phyloP scores from a whole-genome alignment of 768 basidiomycete species.

The Podaxis rugospora region DNA sequence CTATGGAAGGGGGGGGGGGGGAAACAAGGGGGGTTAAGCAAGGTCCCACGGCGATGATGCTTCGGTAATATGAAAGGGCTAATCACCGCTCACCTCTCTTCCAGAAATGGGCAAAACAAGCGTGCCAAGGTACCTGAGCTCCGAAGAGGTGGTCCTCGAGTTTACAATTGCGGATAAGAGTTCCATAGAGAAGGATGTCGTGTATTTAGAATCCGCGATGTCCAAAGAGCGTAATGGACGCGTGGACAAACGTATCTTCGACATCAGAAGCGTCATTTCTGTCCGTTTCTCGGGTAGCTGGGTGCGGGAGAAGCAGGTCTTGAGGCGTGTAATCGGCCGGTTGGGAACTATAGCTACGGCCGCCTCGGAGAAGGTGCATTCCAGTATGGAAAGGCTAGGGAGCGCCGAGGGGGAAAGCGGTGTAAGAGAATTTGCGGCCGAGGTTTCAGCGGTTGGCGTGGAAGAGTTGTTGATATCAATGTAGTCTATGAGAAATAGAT shows the following conservation, averaged over 20 bases:
- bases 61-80: not conserved
- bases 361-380: slow-evolving; percentile 68
- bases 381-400: slow-evolving; percentile 47
- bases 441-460: slow-evolving; percentile 22
- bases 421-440: slow-evolving; percentile 11
- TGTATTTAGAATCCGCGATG: slow-evolving; percentile 58
- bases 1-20: slow-evolving; percentile 25
- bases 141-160: slow-evolving; percentile 26
- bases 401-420: slow-evolving; percentile 31
- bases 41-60: slow-evolving; percentile 6
- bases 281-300: slow-evolving; percentile 41
- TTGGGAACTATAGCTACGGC: slow-evolving; percentile 51
- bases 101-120: slow-evolving; percentile 59
- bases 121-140: slow-evolving; percentile 58
- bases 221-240: slow-evolving; percentile 47
- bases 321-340: slow-evolving; percentile 57
- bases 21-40: slow-evolving; percentile 7
- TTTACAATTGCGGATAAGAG: slow-evolving; percentile 40
- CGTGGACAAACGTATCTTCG: slow-evolving; percentile 41
- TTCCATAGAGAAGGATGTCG: slow-evolving; percentile 48
- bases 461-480: slow-evolving; percentile 21
- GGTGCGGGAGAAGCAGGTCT: slow-evolving; percentile 65
- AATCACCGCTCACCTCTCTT: slow-evolving; percentile 36
- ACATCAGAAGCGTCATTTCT: slow-evolving; percentile 47
- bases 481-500: slow-evolving; percentile 47